Evolutionary conservation across 305 asterid genomes (phyloP).

Genomic region (Solanum aculeatissimum): DNA sequence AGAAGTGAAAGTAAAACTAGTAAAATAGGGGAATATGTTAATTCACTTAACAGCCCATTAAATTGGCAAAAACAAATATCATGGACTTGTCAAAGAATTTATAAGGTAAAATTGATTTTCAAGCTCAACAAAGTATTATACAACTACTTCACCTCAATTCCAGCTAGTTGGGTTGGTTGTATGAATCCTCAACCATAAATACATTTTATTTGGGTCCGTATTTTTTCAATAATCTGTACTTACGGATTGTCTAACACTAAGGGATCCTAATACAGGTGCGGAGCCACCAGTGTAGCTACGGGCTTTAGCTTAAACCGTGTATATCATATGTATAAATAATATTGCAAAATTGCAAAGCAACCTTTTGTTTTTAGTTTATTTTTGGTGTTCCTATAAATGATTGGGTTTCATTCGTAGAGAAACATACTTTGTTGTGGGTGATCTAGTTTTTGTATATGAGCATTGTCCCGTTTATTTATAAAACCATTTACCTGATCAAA

Average conservation of each 20-base stretch:
- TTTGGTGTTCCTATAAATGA: neutral
- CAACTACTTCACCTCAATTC: neutral
- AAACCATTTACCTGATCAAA: neutral
- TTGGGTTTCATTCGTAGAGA: neutral
- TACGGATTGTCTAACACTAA: neutral
- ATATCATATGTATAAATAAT: neutral
- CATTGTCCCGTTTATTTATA: neutral
- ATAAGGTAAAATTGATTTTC: neutral
- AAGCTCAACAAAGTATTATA: neutral
- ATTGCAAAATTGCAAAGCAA: neutral
- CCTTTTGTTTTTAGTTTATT: neutral
- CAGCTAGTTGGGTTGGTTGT: neutral
- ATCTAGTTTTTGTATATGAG: neutral
- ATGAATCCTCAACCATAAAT: neutral
- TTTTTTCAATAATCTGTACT: neutral
- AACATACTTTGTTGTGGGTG: neutral
- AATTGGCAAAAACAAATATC: neutral
- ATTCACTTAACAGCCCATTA: neutral
- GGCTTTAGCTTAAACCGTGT: neutral
- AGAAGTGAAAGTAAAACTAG: neutral
- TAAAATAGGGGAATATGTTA: neutral
- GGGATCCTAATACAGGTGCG: neutral
- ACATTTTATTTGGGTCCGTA: neutral
- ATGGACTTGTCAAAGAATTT: neutral
- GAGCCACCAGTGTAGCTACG: neutral